Conservation (phyloP, 2,329 filamentous ascomycete species). For the Penicillium concentricum region DNA sequence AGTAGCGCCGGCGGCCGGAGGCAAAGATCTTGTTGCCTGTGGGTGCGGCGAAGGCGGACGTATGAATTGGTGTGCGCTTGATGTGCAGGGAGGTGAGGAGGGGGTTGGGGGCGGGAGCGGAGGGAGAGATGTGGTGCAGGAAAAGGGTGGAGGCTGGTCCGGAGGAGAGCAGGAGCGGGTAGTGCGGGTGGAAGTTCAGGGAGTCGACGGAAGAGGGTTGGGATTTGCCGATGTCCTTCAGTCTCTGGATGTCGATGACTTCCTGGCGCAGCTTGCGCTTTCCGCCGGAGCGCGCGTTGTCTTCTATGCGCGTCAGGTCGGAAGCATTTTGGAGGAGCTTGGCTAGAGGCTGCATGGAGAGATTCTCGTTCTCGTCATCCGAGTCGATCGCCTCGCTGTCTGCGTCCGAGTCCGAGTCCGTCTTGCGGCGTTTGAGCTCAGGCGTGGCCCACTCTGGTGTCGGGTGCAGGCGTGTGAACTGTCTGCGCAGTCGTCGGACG, state of each 20-base stretch:
- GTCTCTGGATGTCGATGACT: conserved; percentile 83
- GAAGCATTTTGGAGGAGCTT: conserved; percentile 73
- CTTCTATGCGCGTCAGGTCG: conserved; percentile 58
- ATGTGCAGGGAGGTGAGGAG: conserved; percentile 87
- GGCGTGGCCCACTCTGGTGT: conserved; percentile 61
- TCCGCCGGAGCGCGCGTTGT: conserved; percentile 51
- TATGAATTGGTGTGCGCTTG: conserved; percentile 77
- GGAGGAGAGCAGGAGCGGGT: conserved; percentile 85
- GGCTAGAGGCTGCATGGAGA: conserved; percentile 75
- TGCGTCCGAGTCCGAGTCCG: conserved; percentile 29
- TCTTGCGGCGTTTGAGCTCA: conserved; percentile 46
- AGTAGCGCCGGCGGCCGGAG: conserved; percentile 82
- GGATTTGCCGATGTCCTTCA: conserved; percentile 76
- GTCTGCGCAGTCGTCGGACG: conserved; percentile 71
- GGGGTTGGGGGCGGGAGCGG: conserved; percentile 77
- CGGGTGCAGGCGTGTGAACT: conserved; percentile 65
- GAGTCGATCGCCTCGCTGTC: conserved; percentile 50
- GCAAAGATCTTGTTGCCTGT: conserved; percentile 79
- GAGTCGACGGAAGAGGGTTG: conserved; percentile 78
- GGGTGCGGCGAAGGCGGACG: conserved; percentile 74
- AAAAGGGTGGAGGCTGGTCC: conserved; percentile 82
- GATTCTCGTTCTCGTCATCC: conserved; percentile 58
- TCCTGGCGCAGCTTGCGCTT: conserved; percentile 77
- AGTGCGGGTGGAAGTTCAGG: conserved; percentile 83
- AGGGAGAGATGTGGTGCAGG: conserved; percentile 82